Evolutionary conservation across 2,329 filamentous ascomycete genomes (phyloP), one percentile per base, ranked within the genome.

Genomic region (Pseudogymnoascus sp.): DNA sequence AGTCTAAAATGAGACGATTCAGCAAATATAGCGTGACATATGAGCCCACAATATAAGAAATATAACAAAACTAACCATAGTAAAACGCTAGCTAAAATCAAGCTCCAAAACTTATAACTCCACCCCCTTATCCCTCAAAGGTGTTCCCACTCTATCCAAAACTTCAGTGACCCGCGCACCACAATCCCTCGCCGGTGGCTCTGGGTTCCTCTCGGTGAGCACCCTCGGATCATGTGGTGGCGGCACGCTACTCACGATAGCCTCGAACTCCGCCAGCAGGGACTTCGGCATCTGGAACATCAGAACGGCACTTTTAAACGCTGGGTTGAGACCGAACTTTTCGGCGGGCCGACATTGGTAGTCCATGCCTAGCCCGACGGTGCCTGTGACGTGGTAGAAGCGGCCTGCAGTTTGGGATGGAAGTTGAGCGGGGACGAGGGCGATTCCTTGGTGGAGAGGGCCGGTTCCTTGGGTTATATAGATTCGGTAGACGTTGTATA

Each of bases 111-210:
- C 9, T 34, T 16, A 56, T 56, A 56, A 56, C 2, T 18, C 28
- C 49, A 18, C 49, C 49, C 9, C 16, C 25, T 34, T 34, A 18
- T 56, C 49, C 4, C 25, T 9, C 5, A 56, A 34, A 14, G 34
- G 25, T 11, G 9, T 9, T 6, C 9, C 31, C 49, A 16, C 16
- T 28, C 11, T 1, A 18, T 56, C 49, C 49, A 56, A 56, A 21
- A 56, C 74, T 78, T 31, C 74, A 71, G 70, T 88, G 85, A 61
- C 25, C 49, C 49, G 34, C n/a, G 9, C 18, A 16, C 49, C 49
- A 18, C 49, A 56, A 4, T 56, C 49, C 28, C 49, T 56, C n/a
- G 28, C 49, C 1, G 49, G 49, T 9, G 49, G 49, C 9, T 56
- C 25, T 6, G 49, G 49, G 9, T 56, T 56, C 49, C 49, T 34